Conservation (phyloP, 768 basidiomycete genomes). For the Termitomyces bulborhizus region DNA sequence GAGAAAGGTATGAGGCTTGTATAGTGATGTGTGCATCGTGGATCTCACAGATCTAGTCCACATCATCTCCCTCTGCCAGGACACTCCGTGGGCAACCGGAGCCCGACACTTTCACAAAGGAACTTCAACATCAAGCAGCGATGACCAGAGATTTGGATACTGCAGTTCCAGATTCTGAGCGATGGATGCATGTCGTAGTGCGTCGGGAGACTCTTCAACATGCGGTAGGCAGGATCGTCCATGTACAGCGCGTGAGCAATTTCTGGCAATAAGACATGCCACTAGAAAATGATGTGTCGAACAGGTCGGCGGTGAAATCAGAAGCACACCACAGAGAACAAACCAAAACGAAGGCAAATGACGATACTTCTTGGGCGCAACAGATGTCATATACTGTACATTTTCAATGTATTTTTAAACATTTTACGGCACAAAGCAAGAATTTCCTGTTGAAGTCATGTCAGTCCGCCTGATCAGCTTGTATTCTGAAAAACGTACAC, state of each 20-base stretch:
- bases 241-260: slow-evolving; percentile 15
- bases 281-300: neutral
- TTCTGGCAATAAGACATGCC: neutral
- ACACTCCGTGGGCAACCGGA: neutral
- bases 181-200: slow-evolving; percentile 25
- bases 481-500: neutral
- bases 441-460: neutral
- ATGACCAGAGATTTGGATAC: slow-evolving; percentile 8
- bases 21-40: neutral
- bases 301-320: slow-evolving; percentile 1
- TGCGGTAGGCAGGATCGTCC: slow-evolving; percentile 22
- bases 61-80: slow-evolving; percentile 19
- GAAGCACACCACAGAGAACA: neutral
- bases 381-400: neutral
- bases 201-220: slow-evolving; percentile 22
- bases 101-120: slow-evolving; percentile 4
- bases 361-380: neutral
- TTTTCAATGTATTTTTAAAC: neutral
- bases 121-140: slow-evolving; percentile 9
- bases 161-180: slow-evolving; percentile 9
- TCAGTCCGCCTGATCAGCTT: neutral
- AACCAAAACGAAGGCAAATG: neutral
- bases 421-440: neutral
- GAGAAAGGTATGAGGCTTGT: slow-evolving; percentile 17
- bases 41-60: slow-evolving; percentile 13